Conservation (phyloP, 2,329 filamentous ascomycete genomes). For the Periconia sp. region DNA sequence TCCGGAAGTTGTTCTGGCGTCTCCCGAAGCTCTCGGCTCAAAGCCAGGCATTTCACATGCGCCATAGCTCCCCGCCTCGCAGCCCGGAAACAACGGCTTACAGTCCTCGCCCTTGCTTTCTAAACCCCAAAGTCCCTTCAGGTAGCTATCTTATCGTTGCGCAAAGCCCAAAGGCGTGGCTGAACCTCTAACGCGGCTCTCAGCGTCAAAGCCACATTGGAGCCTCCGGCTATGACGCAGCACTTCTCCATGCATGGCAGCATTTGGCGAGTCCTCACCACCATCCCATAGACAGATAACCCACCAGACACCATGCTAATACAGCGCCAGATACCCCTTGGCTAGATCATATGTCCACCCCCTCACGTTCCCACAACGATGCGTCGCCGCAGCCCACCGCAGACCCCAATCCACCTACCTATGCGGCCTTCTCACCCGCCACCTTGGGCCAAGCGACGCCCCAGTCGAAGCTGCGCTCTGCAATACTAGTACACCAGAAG, state of each 20-base stretch:
- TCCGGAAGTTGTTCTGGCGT: too few species aligned
- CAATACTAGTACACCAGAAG: constrained; percentile 95
- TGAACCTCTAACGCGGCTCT: constrained; percentile 17
- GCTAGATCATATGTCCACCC: constrained; percentile 50
- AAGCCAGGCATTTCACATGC: constrained; percentile 16
- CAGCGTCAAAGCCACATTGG: constrained; percentile 28
- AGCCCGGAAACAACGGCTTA: not conserved
- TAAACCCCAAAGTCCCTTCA: not conserved
- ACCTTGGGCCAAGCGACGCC: constrained; percentile 73
- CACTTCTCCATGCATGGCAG: constrained; percentile 48
- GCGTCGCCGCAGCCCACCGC: constrained; percentile 43
- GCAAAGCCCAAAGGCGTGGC: constrained; percentile 2
- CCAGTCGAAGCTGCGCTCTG: constrained; percentile 78
- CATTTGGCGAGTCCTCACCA: constrained; percentile 48
- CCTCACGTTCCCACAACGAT: constrained; percentile 44
- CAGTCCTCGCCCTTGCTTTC: not conserved
- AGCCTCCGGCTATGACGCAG: constrained; percentile 42
- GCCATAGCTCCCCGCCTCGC: constrained; percentile 8
- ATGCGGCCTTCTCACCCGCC: constrained; percentile 87
- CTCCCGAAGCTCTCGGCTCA: constrained; percentile 7
- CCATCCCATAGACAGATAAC: constrained; percentile 6
- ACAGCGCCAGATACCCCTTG: constrained; percentile 43
- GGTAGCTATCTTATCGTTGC: not conserved
- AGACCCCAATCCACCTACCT: constrained; percentile 69
- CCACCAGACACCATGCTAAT: constrained; percentile 35